These are phyloP conservation scores for Lactifluus rugatus DNA, from an alignment of 768 basidiomycete species.

Conservation along the genomic window DNA sequence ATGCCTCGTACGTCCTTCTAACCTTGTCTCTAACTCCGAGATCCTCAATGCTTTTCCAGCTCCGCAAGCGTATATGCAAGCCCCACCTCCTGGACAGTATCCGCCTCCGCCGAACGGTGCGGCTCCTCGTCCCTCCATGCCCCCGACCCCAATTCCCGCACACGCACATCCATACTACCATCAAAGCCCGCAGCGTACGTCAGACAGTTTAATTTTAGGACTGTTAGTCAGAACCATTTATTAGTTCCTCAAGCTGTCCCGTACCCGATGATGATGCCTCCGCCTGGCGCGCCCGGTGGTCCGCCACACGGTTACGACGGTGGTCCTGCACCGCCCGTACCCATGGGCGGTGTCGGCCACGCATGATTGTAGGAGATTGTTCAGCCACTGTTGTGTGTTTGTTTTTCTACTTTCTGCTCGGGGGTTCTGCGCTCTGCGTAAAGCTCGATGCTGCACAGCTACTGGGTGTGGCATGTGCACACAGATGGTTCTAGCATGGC, in stretches of 20 bases:
- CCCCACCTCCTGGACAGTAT: constrained; percentile 65
- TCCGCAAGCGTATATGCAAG: constrained; percentile 71
- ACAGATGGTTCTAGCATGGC: background rate
- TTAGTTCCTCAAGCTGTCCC: constrained; percentile 79
- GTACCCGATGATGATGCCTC: constrained; percentile 91
- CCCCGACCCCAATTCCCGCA: constrained; percentile 81
- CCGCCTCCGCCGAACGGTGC: constrained; percentile 71
- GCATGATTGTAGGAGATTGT: constrained; percentile 32
- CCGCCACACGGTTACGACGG: constrained; percentile 70
- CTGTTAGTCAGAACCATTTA: constrained; percentile 7
- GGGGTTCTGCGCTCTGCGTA: background rate
- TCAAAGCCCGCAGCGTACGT: constrained; percentile 78
- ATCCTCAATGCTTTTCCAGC: constrained; percentile 29
- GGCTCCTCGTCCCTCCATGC: constrained; percentile 78
- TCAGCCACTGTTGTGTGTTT: constrained; percentile 5
- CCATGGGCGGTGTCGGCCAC: constrained; percentile 64
- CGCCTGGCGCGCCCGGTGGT: constrained; percentile 52
- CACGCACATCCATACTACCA: constrained; percentile 86
- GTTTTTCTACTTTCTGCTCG: constrained; percentile 15
- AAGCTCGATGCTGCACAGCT: constrained; percentile 1
- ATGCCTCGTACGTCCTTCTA: constrained; percentile 63
- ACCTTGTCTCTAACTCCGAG: background rate
- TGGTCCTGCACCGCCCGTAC: constrained; percentile 56
- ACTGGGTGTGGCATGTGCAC: background rate
- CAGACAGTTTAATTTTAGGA: constrained; percentile 15